Evolutionary conservation across 768 basidiomycete genomes (phyloP), one percentile per base, ranked within the genome.

Genomic region (Mycena alexandri): DNA sequence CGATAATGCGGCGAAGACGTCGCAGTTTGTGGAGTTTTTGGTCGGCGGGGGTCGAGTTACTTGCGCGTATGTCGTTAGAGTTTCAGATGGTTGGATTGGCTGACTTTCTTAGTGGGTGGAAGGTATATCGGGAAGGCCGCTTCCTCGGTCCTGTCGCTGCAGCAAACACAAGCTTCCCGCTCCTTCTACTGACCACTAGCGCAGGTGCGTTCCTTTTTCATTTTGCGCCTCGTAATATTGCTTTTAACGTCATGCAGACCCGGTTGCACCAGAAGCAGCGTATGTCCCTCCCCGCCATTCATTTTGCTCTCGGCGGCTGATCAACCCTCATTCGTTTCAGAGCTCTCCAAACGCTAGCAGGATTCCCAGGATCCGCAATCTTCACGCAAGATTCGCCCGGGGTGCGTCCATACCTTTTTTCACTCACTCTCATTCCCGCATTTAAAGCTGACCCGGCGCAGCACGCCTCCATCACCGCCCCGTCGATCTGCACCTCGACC

Each of bases 101-200:
- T 59, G 21, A 59, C 34, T 48, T 5, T 7, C 0, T 34, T 16
- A 69, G 68, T 44, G 68, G 68, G 1, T 69, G 68, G 68, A n/a
- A 69, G 38, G 58, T 69, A 1, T 57, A 65, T 42, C 68, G 68
- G 3, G 54, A 64, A 11, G 63, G 34, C 21, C 58, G 68, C 5
- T 70, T 67, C 56, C 38, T 36, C 22, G 69, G 65, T 11, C 69
- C 60, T 2, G 63, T 66, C 7, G 60, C 48, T 8, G 69, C 64
- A 7, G 47, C 69, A 8, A 72, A 76, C 53, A 76, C 76, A 2
- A 72, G 74, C 56, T 73, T 66, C 59, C 75, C 75, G 9, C 33
- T 77, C 17, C 61, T 77, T 2, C 29, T 77, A 19, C 63, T 75
- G n/a, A 73, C 75, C 9, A 76, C 74, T 33, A 75, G 71, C 14